phyloP scores from a whole-genome alignment of 139 green algal genomes.

The Chlorella sorokiniana region DNA sequence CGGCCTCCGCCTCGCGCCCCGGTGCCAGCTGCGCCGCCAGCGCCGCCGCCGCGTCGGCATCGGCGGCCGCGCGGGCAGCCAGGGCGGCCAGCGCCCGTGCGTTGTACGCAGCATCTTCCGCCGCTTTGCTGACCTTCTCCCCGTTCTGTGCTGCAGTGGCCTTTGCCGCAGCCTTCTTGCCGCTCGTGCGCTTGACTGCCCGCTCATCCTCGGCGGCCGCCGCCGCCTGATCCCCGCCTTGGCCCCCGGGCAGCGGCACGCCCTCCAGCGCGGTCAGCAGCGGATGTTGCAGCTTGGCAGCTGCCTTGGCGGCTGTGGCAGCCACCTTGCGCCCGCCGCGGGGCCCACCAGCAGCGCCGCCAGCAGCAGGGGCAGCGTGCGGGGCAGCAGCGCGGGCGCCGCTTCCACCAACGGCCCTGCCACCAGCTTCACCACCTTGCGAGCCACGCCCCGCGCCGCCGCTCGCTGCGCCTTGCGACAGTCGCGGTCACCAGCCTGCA shows the following conservation, averaged over 20 bases:
- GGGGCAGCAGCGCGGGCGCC: neutral
- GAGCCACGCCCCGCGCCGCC: constrained; percentile 21
- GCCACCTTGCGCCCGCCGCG: constrained; percentile 17
- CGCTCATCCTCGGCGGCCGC: neutral
- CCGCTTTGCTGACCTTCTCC: too few species aligned
- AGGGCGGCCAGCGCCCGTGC: constrained; percentile 10
- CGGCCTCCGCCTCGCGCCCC: neutral
- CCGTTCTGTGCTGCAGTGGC: neutral
- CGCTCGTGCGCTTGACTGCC: neutral
- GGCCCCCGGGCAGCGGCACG: neutral
- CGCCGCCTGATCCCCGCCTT: neutral
- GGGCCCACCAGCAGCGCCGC: constrained; percentile 4
- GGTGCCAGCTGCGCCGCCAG: neutral
- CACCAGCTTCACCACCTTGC: constrained; percentile 34
- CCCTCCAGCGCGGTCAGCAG: constrained; percentile 15
- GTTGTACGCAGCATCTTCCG: constrained; percentile 16
- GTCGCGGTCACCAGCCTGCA: neutral
- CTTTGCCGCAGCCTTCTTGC: neutral
- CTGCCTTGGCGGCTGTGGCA: constrained; percentile 7
- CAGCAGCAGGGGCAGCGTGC: constrained; percentile 9
- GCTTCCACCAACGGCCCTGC: constrained; percentile 10
- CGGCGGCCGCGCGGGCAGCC: neutral
- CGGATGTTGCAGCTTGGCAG: neutral
- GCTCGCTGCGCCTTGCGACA: constrained; percentile 21
- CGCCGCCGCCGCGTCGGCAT: neutral